phyloP scores from a whole-genome alignment of 2,329 filamentous ascomycete genomes.

The Neophaeococcomyces aloes region DNA sequence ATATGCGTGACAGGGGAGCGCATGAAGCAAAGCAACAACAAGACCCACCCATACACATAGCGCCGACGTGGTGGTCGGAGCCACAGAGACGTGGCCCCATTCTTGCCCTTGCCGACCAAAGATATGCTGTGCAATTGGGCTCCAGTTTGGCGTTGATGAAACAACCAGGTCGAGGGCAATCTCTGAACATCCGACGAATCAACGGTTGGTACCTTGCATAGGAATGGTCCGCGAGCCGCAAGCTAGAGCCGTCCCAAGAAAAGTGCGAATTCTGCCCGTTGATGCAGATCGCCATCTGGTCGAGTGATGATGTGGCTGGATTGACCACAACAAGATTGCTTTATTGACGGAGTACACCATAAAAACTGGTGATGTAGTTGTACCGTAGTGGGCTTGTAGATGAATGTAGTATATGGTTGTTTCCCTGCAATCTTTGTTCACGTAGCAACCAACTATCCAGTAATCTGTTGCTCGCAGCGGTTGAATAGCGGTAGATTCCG shows the following conservation, averaged over 20 bases:
- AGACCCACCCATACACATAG: slow-evolving; percentile 5
- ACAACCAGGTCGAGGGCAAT: slow-evolving; percentile 7
- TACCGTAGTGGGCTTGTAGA: no score
- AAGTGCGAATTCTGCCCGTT: neutral
- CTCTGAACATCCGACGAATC: slow-evolving; percentile 2
- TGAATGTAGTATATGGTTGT: no score
- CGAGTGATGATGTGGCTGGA: slow-evolving; percentile 6
- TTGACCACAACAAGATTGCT: neutral
- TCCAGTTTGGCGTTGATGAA: slow-evolving; percentile 6
- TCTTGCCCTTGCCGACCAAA: slow-evolving; percentile 2
- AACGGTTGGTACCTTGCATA: slow-evolving; percentile 7
- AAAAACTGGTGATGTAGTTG: no score
- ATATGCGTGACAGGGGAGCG: slow-evolving; percentile 5
- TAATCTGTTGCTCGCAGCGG: neutral
- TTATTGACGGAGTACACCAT: no score
- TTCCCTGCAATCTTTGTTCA: no score
- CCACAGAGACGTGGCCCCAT: slow-evolving; percentile 6
- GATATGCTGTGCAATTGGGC: neutral
- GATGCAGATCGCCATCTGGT: slow-evolving; percentile 2
- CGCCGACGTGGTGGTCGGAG: slow-evolving; percentile 5
- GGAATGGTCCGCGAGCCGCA: neutral
- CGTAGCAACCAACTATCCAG: no score
- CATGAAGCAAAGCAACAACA: slow-evolving; percentile 9
- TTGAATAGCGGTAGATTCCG: neutral
- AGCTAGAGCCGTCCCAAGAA: slow-evolving; percentile 2